Percentiles rank a stretch among this genome's conserved stretches.
phyloP scores from a whole-genome alignment of 306 rosid genomes.

The Medicago arabica region DNA sequence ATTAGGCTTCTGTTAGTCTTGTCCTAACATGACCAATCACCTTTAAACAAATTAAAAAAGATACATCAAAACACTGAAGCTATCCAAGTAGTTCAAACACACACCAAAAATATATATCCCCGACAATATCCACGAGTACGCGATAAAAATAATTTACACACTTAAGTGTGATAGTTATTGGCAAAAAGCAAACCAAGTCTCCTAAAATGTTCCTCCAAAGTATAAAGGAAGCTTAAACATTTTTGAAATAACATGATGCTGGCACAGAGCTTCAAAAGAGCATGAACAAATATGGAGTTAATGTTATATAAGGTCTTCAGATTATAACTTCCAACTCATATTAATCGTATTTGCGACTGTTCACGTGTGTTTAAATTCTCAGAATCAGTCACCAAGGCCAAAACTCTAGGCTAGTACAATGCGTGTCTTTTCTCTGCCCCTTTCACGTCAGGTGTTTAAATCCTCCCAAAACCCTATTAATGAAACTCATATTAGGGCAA shows the following conservation, averaged over 20 bases:
- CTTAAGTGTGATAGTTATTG: neutral
- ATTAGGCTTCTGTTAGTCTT: neutral
- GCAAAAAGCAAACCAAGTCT: neutral
- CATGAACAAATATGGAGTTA: conserved; percentile 1
- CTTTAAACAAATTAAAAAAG: neutral
- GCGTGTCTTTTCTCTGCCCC: neutral
- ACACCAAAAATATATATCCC: neutral
- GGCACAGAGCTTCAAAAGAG: neutral
- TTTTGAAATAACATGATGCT: neutral
- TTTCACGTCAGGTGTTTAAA: neutral
- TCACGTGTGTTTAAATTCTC: neutral
- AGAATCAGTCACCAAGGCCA: neutral
- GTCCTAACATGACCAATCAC: conserved; percentile 6
- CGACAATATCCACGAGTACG: neutral
- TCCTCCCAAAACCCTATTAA: neutral
- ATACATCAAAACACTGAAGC: neutral
- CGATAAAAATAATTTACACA: neutral
- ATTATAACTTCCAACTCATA: neutral
- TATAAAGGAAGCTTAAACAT: neutral
- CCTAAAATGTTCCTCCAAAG: conserved; percentile 12
- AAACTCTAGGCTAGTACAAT: neutral
- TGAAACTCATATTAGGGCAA: neutral
- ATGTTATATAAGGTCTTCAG: conserved; percentile 23
- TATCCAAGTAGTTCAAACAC: neutral
- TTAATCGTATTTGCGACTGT: neutral